Evolutionary conservation across 2,329 filamentous ascomycete genomes (phyloP).

Genomic region (Colletotrichum truncatum): DNA sequence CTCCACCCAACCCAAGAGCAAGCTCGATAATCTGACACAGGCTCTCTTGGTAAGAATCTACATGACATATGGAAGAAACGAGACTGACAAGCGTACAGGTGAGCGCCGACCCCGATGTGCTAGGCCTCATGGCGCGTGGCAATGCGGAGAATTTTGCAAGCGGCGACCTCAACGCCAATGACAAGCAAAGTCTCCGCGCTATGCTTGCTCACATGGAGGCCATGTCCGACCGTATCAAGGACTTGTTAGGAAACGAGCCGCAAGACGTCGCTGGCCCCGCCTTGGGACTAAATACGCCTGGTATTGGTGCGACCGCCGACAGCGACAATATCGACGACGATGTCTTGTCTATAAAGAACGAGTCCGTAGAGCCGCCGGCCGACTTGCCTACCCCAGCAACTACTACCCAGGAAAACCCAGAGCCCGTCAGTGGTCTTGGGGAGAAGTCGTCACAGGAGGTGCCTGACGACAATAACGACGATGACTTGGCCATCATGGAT

Average conservation of each 20-base stretch:
- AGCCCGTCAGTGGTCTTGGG: conserved; percentile 29
- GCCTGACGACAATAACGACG: conserved; percentile 32
- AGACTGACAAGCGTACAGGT: conserved; percentile 43
- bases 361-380: conserved; percentile 22
- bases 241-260: conserved; percentile 42
- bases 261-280: not conserved
- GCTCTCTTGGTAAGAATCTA: conserved; percentile 68
- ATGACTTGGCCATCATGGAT: conserved; percentile 49
- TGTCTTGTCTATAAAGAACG: conserved; percentile 12
- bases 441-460: conserved; percentile 33
- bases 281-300: not conserved
- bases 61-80: not conserved
- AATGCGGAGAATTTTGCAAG: conserved; percentile 52
- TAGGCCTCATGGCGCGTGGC: conserved; percentile 59
- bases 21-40: conserved; percentile 63
- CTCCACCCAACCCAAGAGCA: conserved; percentile 54
- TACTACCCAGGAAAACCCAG: conserved; percentile 39
- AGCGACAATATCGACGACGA: conserved; percentile 8
- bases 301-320: conserved; percentile 12
- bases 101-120: conserved; percentile 52
- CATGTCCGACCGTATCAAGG: conserved; percentile 52
- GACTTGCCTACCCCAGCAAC: conserved; percentile 31
- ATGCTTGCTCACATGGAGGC: conserved; percentile 58
- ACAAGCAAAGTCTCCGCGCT: conserved; percentile 56
- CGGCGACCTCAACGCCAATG: conserved; percentile 49